These are phyloP conservation scores for Petasospora rhodanensis DNA, from an alignment of 1,139 yeast genomes.

Conservation along the genomic window DNA sequence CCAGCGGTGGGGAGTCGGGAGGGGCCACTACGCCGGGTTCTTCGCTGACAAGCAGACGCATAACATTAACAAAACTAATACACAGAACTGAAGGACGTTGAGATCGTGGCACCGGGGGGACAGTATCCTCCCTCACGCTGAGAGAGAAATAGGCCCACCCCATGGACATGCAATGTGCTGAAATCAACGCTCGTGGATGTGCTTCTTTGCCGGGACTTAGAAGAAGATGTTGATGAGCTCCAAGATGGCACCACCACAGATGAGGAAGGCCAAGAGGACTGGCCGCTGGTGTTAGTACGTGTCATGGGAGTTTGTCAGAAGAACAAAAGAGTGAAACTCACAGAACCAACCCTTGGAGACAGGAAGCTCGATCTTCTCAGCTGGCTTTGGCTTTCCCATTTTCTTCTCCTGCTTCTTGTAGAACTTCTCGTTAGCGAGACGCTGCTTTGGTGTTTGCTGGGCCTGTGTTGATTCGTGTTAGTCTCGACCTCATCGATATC, in stretches of 20 bases:
- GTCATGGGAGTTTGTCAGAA: no score
- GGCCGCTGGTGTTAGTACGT: constrained; percentile 26
- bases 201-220: constrained; percentile 28
- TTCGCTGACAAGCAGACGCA: not conserved
- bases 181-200: no score
- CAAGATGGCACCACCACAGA: constrained; percentile 79
- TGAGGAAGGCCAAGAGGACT: constrained; percentile 57
- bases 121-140: no score
- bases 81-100: constrained; percentile 1
- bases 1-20: no score
- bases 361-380: constrained; percentile 40
- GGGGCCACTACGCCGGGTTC: no score
- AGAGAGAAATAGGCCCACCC: no score
- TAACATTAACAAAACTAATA: not conserved
- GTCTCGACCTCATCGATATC: not conserved
- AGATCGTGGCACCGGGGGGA: no score
- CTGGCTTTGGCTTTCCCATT: constrained; percentile 61
- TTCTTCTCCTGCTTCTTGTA: constrained; percentile 66
- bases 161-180: no score
- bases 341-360: constrained; percentile 57
- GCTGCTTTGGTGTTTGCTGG: constrained; percentile 76
- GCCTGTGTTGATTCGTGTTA: constrained; percentile 25
- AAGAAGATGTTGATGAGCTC: constrained; percentile 57
- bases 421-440: constrained; percentile 77
- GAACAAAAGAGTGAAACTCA: no score